Evolutionary conservation across 495 filamentous ascomycete species (phyloP), one percentile per base, ranked within the genome.

Genomic region (Hyaloscypha hepaticicola): DNA sequence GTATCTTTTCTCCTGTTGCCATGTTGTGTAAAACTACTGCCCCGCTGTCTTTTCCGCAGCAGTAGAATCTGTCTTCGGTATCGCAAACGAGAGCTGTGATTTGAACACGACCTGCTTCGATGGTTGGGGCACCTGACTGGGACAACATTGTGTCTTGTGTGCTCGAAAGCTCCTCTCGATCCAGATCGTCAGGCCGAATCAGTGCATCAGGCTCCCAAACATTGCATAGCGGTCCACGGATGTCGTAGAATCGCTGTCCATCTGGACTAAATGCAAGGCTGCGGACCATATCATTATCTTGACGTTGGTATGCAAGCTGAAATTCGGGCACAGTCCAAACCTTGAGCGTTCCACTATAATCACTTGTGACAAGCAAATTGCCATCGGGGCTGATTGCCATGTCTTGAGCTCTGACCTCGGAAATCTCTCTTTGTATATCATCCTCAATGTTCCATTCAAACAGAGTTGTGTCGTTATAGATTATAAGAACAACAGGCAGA

Each of bases 131-230:
- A 12, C 25, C 25, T 9, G 55, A 68, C 14, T 21, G 19, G n/a
- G 48, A 55, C 14, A 29, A 38, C 22, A 61, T 48, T 51, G 58
- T 66, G 29, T 60, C 61, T 25, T 58, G 48, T 9, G 66, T 63
- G 51, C 69, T 61, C 26, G 61, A 52, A n/a, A 24, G 53, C 22
- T 55, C 57, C 27, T 61, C 56, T 28, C 50, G 62, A 25, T 66
- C 60, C 3, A 52, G 50, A 7, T 69, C 65, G 28, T 67, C 65
- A 12, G 65, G 50, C 24, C 65, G 65, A 27, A 71, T 52, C 11
- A 72, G 60, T 26, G 62, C 50, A 27, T 72, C 65, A 21, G 72
- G 72, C 61, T 74, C 72, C 72, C 72, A 74, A n/a, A 70, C 58
- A 34, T 73, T 73, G 55, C 69, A 66, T 16, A 64, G 57, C 0